A percentile compares a stretch with the other conserved stretches of the same genome.
phyloP scores from a whole-genome alignment of 805 yeast species.

The Maudiozyma serrabonitensis region DNA sequence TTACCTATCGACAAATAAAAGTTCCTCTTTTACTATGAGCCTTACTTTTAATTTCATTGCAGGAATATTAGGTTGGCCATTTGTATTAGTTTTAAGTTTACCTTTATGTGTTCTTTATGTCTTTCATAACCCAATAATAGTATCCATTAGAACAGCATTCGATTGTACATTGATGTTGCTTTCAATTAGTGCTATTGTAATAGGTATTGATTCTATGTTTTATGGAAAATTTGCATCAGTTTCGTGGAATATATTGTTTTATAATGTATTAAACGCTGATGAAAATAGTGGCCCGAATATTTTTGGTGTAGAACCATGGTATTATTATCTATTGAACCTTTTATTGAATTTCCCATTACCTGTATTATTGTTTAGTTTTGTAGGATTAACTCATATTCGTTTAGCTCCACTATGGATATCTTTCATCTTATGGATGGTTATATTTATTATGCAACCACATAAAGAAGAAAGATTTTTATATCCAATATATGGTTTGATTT shows the following conservation, averaged over 20 bases:
- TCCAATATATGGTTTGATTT: conserved; percentile 67
- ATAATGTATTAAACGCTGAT: conserved; percentile 64
- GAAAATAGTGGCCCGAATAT: conserved; percentile 76
- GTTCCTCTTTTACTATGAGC: conserved; percentile 17
- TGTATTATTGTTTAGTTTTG: conserved; percentile 21
- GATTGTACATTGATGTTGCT: conserved; percentile 17
- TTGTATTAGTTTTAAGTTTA: conserved; percentile 51
- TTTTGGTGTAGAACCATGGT: conserved; percentile 76
- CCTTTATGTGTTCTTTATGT: conserved; percentile 44
- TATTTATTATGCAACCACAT: conserved; percentile 73
- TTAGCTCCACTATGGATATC: conserved; percentile 37
- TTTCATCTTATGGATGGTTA: conserved; percentile 51
- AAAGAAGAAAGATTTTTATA: conserved; percentile 89
- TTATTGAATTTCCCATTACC: conserved; percentile 60
- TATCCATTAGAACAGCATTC: conserved; percentile 20
- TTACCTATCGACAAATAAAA: conserved; percentile 20
- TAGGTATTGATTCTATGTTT: conserved; percentile 46
- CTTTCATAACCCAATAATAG: conserved; percentile 17
- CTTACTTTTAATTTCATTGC: conserved; percentile 39
- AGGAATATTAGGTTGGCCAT: conserved; percentile 88
- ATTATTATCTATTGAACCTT: conserved; percentile 61
- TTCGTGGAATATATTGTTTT: conserved; percentile 71
- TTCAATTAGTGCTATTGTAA: conserved; percentile 10
- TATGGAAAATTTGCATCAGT: conserved; percentile 57
- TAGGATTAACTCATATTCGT: conserved; percentile 21